phyloP scores from a whole-genome alignment of 2,329 filamentous ascomycete species.

The Fusarium anguioides region DNA sequence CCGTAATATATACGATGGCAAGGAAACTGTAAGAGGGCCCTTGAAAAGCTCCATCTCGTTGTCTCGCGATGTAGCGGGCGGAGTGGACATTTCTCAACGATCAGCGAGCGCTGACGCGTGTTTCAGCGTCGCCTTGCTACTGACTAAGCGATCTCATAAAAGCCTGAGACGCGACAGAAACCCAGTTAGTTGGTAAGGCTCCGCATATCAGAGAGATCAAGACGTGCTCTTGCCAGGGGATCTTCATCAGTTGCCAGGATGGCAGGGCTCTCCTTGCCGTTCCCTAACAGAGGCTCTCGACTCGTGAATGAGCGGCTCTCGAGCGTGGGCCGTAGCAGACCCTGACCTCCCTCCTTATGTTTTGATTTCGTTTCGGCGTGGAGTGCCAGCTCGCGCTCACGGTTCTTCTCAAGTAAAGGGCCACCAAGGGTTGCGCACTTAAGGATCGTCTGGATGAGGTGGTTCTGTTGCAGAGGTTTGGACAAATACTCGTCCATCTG shows the following conservation, averaged over 20 bases:
- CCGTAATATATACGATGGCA: not conserved
- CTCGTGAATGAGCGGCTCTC: slow-evolving; percentile 77
- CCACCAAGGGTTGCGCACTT: slow-evolving; percentile 95
- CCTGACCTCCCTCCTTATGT: slow-evolving; percentile 52
- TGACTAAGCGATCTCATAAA: slow-evolving; percentile 47
- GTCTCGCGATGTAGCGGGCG: not conserved
- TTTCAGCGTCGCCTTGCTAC: slow-evolving; percentile 25
- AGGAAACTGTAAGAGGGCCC: not conserved
- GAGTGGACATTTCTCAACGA: not conserved
- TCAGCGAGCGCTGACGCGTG: not conserved
- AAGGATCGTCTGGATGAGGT: slow-evolving; percentile 96
- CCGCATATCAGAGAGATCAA: slow-evolving; percentile 54
- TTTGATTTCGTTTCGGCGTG: slow-evolving; percentile 61
- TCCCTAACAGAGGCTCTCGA: slow-evolving; percentile 66
- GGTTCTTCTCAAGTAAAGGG: slow-evolving; percentile 80
- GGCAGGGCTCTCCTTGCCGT: slow-evolving; percentile 70
- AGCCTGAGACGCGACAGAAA: slow-evolving; percentile 38
- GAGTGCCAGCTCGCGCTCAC: slow-evolving; percentile 68
- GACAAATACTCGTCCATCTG: slow-evolving; percentile 99
- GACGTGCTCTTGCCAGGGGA: slow-evolving; percentile 64
- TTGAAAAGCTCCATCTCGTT: not conserved
- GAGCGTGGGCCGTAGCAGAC: slow-evolving; percentile 54
- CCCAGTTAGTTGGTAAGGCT: slow-evolving; percentile 52
- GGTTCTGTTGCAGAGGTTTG: slow-evolving; percentile 95
- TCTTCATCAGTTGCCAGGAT: slow-evolving; percentile 61